Evolutionary conservation across 257 asterid genomes (phyloP).

Genomic region (Lycium barbarum): DNA sequence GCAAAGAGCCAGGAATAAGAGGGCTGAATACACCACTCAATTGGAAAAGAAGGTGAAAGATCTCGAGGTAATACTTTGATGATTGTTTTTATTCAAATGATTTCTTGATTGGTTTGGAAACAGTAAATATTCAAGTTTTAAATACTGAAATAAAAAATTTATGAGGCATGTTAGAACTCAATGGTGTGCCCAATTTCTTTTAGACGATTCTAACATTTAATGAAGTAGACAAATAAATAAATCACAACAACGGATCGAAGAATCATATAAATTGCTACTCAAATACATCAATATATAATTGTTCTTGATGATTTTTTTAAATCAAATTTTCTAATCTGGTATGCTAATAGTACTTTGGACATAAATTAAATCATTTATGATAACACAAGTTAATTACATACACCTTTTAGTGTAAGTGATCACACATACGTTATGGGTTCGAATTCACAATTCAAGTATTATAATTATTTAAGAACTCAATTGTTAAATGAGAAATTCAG

Average conservation of each 20-base stretch:
- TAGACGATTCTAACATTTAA: no score
- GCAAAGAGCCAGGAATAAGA: slow-evolving; percentile 49
- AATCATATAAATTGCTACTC: background rate
- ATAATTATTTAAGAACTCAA: no score
- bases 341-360: background rate
- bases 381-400: no score
- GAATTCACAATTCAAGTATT: no score
- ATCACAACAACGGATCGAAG: background rate
- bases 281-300: no score
- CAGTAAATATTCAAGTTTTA: no score
- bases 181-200: background rate
- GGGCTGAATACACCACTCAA: slow-evolving; percentile 35
- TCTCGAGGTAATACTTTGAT: slow-evolving; percentile 42
- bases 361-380: no score
- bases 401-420: no score
- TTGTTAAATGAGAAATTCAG: no score
- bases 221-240: background rate
- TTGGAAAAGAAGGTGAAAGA: slow-evolving; percentile 46
- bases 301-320: background rate
- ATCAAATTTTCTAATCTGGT: background rate
- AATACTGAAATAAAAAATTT: no score
- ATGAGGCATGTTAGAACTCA: no score
- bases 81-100: background rate
- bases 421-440: no score
- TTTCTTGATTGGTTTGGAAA: background rate